These are phyloP conservation scores for Myriosclerotinia curreyana DNA, from an alignment of 2,329 filamentous ascomycete genomes.

Conservation along the genomic window DNA sequence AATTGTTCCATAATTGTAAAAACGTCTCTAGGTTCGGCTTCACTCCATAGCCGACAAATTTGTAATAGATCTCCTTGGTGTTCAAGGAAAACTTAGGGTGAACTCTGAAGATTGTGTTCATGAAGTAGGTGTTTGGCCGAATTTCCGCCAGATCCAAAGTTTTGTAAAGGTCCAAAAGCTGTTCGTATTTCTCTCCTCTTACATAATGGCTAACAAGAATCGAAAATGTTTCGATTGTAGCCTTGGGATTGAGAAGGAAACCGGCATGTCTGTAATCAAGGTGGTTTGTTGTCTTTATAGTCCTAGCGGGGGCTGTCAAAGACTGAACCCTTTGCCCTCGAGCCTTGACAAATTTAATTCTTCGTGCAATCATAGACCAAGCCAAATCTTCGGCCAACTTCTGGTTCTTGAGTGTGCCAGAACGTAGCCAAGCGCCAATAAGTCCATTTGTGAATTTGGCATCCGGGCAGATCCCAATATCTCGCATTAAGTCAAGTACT, in stretches of 20 bases:
- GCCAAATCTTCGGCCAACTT: conserved; percentile 65
- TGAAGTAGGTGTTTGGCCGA: conserved; percentile 67
- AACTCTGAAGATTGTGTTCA: conserved; percentile 70
- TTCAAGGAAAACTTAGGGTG: conserved; percentile 27
- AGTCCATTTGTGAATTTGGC: conserved; percentile 79
- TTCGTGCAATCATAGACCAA: conserved; percentile 72
- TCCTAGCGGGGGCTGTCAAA: conserved; percentile 26
- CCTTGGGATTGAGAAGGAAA: conserved; percentile 49
- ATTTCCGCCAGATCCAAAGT: conserved; percentile 63
- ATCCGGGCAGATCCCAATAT: conserved; percentile 63
- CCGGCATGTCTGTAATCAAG: conserved; percentile 38
- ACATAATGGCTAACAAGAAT: conserved; percentile 72
- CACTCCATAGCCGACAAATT: conserved; percentile 21
- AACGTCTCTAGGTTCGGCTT: conserved; percentile 37
- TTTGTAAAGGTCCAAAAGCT: conserved; percentile 59
- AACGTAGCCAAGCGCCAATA: conserved; percentile 73
- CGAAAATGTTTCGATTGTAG: conserved; percentile 74
- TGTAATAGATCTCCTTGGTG: conserved; percentile 1
- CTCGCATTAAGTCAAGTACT: conserved; percentile 73
- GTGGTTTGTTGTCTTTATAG: conserved; percentile 24
- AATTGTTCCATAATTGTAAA: conserved; percentile 35
- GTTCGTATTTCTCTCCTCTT: conserved; percentile 55
- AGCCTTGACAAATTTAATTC: conserved; percentile 59
- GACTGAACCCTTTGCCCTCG: conserved; percentile 35
- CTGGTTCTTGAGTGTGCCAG: conserved; percentile 52